Percentiles rank a stretch among this genome's conserved stretches.
Conservation (phyloP, 352 stramenopile species). For the Phytophthora nicotianae region DNA sequence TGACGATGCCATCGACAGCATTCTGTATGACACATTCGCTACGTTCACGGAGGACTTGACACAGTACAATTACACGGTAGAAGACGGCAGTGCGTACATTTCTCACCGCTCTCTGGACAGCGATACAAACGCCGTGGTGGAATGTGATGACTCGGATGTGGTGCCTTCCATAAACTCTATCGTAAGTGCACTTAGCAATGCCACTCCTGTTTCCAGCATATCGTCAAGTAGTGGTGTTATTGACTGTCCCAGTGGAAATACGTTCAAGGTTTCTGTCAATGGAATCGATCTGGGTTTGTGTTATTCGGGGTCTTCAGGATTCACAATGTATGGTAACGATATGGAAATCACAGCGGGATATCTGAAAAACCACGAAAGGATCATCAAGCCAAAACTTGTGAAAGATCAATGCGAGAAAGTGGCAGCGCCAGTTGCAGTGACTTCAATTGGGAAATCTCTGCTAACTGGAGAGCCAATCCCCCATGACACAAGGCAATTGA, state of each 20-base stretch:
- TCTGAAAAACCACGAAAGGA: constrained; percentile 6
- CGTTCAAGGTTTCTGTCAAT: constrained; percentile 34
- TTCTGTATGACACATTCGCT: constrained; percentile 37
- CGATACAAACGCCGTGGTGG: neutral
- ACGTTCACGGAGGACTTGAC: constrained; percentile 25
- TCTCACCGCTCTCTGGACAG: constrained; percentile 11
- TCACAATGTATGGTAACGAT: constrained; percentile 23
- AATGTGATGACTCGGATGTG: constrained; percentile 20
- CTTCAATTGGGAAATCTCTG: constrained; percentile 17
- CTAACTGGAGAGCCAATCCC: constrained; percentile 19
- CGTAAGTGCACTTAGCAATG: constrained; percentile 23
- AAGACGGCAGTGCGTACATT: constrained; percentile 30
- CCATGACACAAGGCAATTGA: constrained; percentile 3
- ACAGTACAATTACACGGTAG: constrained; percentile 32
- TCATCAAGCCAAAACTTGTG: constrained; percentile 11
- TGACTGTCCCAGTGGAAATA: constrained; percentile 22
- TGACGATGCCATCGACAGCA: constrained; percentile 4
- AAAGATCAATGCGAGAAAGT: constrained; percentile 15
- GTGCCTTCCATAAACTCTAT: constrained; percentile 34
- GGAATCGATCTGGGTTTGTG: constrained; percentile 35
- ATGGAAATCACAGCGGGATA: constrained; percentile 30
- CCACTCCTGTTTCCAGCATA: constrained; percentile 15
- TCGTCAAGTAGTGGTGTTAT: constrained; percentile 7
- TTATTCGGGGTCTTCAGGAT: constrained; percentile 7
- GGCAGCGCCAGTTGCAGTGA: constrained; percentile 11